These are phyloP conservation scores for Xylaria sp. DNA, from an alignment of 2,329 filamentous ascomycete species.

Conservation along the genomic window DNA sequence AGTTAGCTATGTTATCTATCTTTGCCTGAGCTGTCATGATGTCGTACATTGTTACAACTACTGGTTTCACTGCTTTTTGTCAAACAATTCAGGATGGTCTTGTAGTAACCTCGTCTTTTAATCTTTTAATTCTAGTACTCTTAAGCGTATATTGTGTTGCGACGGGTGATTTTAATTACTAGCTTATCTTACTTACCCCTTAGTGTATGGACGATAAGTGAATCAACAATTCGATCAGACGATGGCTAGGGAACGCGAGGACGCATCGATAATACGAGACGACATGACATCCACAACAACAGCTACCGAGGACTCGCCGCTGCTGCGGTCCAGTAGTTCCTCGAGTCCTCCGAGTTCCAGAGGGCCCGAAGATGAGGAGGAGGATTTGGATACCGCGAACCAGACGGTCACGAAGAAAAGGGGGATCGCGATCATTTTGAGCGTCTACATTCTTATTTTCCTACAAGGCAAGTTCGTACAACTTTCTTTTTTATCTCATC, in stretches of 20 bases:
- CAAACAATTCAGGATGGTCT: not conserved
- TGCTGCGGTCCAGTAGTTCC: constrained; percentile 37
- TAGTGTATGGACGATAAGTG: not conserved
- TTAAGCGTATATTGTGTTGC: not conserved
- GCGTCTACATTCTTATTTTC: constrained; percentile 67
- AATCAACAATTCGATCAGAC: not conserved
- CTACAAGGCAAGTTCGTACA: constrained; percentile 59
- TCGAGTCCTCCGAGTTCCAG: constrained; percentile 14
- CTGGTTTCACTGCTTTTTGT: not conserved
- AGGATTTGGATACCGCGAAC: constrained; percentile 45
- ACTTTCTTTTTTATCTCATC: constrained; percentile 1
- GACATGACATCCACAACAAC: constrained; percentile 27
- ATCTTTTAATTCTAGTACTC: too few relatives aligned
- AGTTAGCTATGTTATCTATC: not conserved
- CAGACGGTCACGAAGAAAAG: constrained; percentile 49
- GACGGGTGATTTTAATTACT: not conserved
- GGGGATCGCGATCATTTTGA: constrained; percentile 60
- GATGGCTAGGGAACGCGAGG: constrained; percentile 2
- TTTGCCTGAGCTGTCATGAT: not conserved
- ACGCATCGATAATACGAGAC: constrained; percentile 11
- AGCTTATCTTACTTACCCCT: not conserved
- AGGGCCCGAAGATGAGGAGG: constrained; percentile 36
- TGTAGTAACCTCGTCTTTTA: too few relatives aligned
- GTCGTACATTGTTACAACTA: not conserved
- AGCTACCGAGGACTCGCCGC: constrained; percentile 45